Evolutionary conservation across 2,329 filamentous ascomycete species (phyloP).

Genomic region (Myotisia sp.): DNA sequence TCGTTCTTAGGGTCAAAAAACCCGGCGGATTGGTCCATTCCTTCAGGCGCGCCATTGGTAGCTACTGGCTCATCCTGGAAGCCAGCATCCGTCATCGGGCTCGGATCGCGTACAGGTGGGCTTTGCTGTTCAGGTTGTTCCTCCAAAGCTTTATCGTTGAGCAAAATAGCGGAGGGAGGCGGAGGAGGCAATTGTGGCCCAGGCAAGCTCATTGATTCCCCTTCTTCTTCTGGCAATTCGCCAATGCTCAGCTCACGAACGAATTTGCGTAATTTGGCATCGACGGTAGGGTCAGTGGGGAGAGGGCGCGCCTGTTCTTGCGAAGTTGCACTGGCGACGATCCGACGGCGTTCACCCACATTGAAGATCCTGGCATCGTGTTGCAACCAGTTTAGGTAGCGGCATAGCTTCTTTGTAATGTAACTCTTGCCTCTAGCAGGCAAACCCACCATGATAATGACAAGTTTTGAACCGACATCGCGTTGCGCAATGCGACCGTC

Average conservation of each 20-base stretch:
- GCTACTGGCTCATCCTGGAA: background rate
- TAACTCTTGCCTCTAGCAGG: slow-evolving; percentile 95
- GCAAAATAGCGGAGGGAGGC: slow-evolving; percentile 41
- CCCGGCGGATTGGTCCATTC: slow-evolving; percentile 72
- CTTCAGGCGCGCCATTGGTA: slow-evolving; percentile 25
- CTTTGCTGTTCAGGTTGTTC: slow-evolving; percentile 5
- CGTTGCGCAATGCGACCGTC: slow-evolving; percentile 87
- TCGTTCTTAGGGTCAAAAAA: slow-evolving; percentile 91
- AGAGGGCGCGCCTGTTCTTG: background rate
- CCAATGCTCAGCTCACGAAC: slow-evolving; percentile 31
- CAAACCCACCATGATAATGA: slow-evolving; percentile 96
- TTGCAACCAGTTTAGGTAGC: slow-evolving; percentile 94
- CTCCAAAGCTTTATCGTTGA: slow-evolving; percentile 41
- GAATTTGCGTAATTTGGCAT: slow-evolving; percentile 30
- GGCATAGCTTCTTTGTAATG: slow-evolving; percentile 93
- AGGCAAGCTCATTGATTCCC: slow-evolving; percentile 13
- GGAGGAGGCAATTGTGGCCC: slow-evolving; percentile 17
- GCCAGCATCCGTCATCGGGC: slow-evolving; percentile 9
- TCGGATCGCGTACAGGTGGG: slow-evolving; percentile 7
- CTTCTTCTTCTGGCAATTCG: slow-evolving; percentile 10
- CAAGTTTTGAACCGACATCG: slow-evolving; percentile 89
- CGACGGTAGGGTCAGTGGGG: slow-evolving; percentile 17
- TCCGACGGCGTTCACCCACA: slow-evolving; percentile 76
- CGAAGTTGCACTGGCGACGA: slow-evolving; percentile 45
- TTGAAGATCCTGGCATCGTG: slow-evolving; percentile 96